A percentile compares a stretch with the other conserved stretches of the same genome.
Evolutionary conservation across 2,329 filamentous ascomycete genomes (phyloP).

Genomic region (Phaeosphaeriaceae sp.): DNA sequence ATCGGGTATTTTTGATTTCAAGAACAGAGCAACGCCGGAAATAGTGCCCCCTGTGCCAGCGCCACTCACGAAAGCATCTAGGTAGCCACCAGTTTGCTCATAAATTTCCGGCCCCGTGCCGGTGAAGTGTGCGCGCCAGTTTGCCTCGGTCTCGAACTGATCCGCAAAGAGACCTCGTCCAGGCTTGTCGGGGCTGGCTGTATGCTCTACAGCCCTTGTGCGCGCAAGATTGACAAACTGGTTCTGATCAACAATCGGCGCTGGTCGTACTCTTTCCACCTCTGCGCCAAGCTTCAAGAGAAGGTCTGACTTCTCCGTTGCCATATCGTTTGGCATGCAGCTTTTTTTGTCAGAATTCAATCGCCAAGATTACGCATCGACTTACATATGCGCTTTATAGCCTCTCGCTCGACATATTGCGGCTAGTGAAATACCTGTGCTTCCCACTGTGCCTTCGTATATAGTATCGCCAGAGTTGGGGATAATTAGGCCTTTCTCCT

Average conservation of each 20-base stretch:
- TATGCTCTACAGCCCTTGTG: constrained; percentile 76
- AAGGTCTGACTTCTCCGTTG: constrained; percentile 85
- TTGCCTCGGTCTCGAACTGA: constrained; percentile 91
- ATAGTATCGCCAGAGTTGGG: constrained; percentile 89
- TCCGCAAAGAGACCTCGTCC: constrained; percentile 92
- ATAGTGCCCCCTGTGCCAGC: constrained; percentile 95
- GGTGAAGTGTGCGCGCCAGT: constrained; percentile 82
- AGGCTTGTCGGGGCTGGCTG: constrained; percentile 59
- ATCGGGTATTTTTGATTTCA: constrained; percentile 74
- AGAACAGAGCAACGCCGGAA: constrained; percentile 79
- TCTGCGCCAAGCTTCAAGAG: constrained; percentile 86
- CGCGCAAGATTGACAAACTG: constrained; percentile 96
- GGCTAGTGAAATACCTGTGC: constrained; percentile 93
- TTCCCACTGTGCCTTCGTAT: constrained; percentile 96
- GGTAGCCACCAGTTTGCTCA: constrained; percentile 71
- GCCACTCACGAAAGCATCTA: constrained; percentile 91
- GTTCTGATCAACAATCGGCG: constrained; percentile 88
- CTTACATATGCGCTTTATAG: constrained; percentile 86
- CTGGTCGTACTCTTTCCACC: constrained; percentile 90
- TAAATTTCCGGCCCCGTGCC: constrained; percentile 91
- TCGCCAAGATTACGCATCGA: constrained; percentile 4
- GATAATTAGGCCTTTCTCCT: constrained; percentile 74
- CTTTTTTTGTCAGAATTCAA: constrained; percentile 41
- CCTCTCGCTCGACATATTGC: constrained; percentile 86
- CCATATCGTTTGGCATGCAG: constrained; percentile 95